Conservation (phyloP, 2,329 filamentous ascomycete species). For the Calcarisporium arbuscula region DNA sequence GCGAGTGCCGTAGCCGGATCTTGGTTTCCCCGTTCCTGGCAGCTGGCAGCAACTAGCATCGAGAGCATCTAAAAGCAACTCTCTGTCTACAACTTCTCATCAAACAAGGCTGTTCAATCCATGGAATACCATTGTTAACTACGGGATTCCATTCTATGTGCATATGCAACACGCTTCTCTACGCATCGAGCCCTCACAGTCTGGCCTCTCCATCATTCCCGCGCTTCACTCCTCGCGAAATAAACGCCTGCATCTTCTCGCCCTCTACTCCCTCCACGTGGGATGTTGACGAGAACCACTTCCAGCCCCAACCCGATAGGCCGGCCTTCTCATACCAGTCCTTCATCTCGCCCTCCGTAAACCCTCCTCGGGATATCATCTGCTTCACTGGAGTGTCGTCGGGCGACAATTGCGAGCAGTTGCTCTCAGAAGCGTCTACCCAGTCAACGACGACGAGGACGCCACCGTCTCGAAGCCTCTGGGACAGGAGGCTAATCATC, state of each 20-base stretch:
- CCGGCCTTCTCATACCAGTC: slow-evolving; percentile 16
- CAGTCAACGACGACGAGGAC: slow-evolving; percentile 27
- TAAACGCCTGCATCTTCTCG: slow-evolving; percentile 18
- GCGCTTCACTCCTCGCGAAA: slow-evolving; percentile 12
- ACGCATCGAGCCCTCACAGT: too few relatives aligned
- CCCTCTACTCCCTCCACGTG: slow-evolving; percentile 17
- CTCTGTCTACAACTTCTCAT: too few relatives aligned
- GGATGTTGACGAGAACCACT: slow-evolving; percentile 12
- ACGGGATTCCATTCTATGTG: too few relatives aligned
- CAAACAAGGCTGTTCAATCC: too few relatives aligned
- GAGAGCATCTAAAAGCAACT: too few relatives aligned
- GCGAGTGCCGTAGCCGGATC: too few relatives aligned
- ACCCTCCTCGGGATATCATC: slow-evolving; percentile 16
- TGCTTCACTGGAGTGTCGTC: slow-evolving; percentile 8
- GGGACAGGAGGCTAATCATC: slow-evolving; percentile 21
- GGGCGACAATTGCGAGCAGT: too few relatives aligned
- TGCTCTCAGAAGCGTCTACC: slow-evolving; percentile 13
- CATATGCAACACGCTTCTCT: too few relatives aligned
- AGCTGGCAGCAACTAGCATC: too few relatives aligned
- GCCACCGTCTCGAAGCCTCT: slow-evolving; percentile 22
- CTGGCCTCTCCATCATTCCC: too few relatives aligned
- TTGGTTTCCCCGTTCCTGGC: too few relatives aligned
- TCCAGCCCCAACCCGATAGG: slow-evolving; percentile 18
- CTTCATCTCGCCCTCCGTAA: slow-evolving; percentile 15
- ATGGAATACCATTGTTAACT: too few relatives aligned